Percentiles rank a stretch among this genome's conserved stretches.
phyloP scores from a whole-genome alignment of 2,329 filamentous ascomycete genomes.

The Aspergillus costaricaensis region DNA sequence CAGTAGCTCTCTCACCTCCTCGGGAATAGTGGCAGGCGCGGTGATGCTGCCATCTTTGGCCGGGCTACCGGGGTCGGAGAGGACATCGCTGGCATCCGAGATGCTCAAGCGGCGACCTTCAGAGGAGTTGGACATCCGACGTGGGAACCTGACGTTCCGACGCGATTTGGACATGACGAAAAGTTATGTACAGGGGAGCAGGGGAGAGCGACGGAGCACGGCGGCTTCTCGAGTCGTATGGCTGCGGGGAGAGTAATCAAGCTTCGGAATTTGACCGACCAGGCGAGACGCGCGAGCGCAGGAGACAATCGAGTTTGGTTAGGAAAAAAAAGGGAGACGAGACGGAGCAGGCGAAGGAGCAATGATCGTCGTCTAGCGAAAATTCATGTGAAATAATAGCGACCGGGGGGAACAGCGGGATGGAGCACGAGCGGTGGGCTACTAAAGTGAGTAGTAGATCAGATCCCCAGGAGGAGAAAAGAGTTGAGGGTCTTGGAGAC shows the following conservation, averaged over 20 bases:
- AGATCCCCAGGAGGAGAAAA: neutral
- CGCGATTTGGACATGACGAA: conserved; percentile 54
- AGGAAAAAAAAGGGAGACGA: conserved; percentile 13
- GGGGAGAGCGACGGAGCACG: conserved; percentile 14
- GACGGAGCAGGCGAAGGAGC: conserved; percentile 13
- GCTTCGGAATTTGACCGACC: conserved; percentile 15
- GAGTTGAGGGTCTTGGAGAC: too few species aligned
- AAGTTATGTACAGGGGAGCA: conserved; percentile 16
- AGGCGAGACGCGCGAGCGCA: conserved; percentile 7
- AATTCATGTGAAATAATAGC: conserved; percentile 38
- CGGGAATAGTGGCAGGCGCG: conserved; percentile 36
- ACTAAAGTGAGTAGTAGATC: neutral
- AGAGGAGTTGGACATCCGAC: conserved; percentile 45
- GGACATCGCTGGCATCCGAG: conserved; percentile 57
- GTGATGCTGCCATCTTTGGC: conserved; percentile 45
- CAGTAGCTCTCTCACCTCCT: conserved; percentile 32
- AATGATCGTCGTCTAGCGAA: conserved; percentile 25
- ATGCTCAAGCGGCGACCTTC: conserved; percentile 56
- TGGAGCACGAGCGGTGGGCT: neutral
- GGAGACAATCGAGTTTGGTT: neutral
- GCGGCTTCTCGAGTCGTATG: conserved; percentile 11
- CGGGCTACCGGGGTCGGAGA: conserved; percentile 55
- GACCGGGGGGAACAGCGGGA: conserved; percentile 27
- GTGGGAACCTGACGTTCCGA: conserved; percentile 63
- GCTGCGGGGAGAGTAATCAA: conserved; percentile 21